Base-by-base conservation (phyloP, 805 yeast species). In the Tetrapisispora taiwanensis region DNA sequence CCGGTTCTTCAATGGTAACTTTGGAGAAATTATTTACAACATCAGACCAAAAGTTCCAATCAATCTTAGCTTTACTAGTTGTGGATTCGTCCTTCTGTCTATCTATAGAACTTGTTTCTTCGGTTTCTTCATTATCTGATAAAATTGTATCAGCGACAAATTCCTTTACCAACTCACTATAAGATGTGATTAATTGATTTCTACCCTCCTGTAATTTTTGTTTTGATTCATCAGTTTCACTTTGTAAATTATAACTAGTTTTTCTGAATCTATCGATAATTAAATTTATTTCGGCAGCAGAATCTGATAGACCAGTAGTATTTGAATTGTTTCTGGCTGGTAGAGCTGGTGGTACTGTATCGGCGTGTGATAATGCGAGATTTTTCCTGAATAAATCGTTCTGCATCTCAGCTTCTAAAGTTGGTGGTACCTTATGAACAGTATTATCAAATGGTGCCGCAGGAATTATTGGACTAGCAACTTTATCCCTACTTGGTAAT, bases 21-120 rank as follows among this genome's bases (percentile, higher is more conserved):
- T 63, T 58, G n/a, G 79, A 71, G 56, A 87, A 86, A 59, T 88
- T 83, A 49, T 82, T 78, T 3, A 87, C 86, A 15, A 89, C 84
- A 31, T 68, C 68, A 6, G 89, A 75, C 97, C 97, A 90, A 59
- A 86, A 84, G 37, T 83, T 84, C 92, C 92, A 84, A 58, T 83
- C 85, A 4, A 15, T 37, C 5, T 27, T 17, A 10, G 30, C 8
- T 4, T 12, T n/a, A 6, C n/a, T 4, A 7, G 30, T 12, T 7
- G 30, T 28, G 5, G 26, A 22, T 28, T 28, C 30, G 10, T 10
- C n/a, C 4, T 28, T 28, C 10, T 10, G n/a, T 12, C 5, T 7
- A 4, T 28, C 30, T 12, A 13, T 6, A 7, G n/a, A 12, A 28
- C 4, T 4, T 28, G 72, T 73, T 13, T 62, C 58, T 32, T 48